Percentiles rank a stretch among this genome's conserved stretches.
These are phyloP conservation scores for Sarcomyxa edulis DNA, from an alignment of 768 basidiomycete species.

Conservation along the genomic window DNA sequence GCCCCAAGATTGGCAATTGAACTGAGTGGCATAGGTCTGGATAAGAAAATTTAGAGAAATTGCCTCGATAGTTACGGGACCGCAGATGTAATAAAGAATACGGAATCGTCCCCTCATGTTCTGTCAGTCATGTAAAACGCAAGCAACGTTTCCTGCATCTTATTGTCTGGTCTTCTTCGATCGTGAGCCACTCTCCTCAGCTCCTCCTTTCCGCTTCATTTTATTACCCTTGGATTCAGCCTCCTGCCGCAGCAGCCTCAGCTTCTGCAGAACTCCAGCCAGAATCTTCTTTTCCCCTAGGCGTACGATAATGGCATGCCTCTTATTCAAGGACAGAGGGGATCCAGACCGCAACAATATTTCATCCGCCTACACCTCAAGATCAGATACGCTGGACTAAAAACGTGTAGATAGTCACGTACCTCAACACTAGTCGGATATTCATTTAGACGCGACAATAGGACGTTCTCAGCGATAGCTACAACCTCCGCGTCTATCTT, in stretches of 20 bases:
- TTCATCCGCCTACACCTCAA: conserved; percentile 42
- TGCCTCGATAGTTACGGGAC: too few relatives aligned
- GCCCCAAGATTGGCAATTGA: too few relatives aligned
- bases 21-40: too few relatives aligned
- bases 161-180: too few relatives aligned
- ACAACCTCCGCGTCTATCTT: conserved; percentile 46
- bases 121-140: too few relatives aligned
- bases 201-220: not conserved
- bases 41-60: too few relatives aligned
- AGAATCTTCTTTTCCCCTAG: conserved; percentile 78
- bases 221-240: not conserved
- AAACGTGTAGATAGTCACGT: conserved; percentile 13
- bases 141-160: too few relatives aligned
- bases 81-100: too few relatives aligned
- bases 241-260: conserved; percentile 10
- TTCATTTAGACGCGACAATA: conserved; percentile 42
- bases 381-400: conserved; percentile 1
- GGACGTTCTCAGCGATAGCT: conserved; percentile 39
- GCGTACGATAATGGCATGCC: conserved; percentile 66
- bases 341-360: conserved; percentile 28
- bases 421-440: conserved; percentile 64
- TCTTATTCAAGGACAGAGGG: conserved; percentile 37
- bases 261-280: conserved; percentile 16
- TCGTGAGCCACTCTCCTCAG: too few relatives aligned
- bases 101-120: too few relatives aligned